A percentile compares a stretch with the other conserved stretches of the same genome.
Evolutionary conservation across 345 rosid genomes (phyloP).

Genomic region (Sisymbrium irio): DNA sequence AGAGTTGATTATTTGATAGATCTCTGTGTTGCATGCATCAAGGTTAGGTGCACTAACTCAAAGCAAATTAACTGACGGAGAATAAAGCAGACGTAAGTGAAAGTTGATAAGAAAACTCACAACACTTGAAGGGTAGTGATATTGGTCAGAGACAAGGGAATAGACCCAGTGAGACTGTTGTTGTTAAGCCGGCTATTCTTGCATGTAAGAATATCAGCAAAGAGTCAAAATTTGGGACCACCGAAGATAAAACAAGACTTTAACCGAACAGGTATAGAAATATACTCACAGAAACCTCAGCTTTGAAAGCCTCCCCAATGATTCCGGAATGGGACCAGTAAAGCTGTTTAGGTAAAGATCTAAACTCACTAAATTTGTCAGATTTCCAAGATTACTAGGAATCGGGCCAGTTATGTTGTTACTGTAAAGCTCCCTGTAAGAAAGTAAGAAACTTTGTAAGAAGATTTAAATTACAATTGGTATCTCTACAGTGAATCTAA

Average conservation of each 20-base stretch:
- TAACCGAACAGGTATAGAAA: conserved; percentile 10
- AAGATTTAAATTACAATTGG: background rate
- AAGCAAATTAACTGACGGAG: background rate
- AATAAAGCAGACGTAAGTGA: background rate
- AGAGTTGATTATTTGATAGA: conserved; percentile 86
- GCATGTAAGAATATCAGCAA: conserved; percentile 31
- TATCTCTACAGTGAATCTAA: background rate
- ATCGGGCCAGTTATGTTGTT: conserved; percentile 86
- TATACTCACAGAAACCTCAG: conserved; percentile 88
- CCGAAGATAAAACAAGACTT: conserved; percentile 9
- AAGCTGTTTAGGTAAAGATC: conserved; percentile 96
- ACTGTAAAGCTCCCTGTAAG: conserved; percentile 91
- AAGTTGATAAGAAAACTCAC: conserved; percentile 51
- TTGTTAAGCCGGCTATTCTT: conserved; percentile 95
- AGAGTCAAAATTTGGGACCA: conserved; percentile 16
- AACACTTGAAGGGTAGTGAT: conserved; percentile 87
- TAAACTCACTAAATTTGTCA: conserved; percentile 95
- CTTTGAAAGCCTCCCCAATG: conserved; percentile 84
- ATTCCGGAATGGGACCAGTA: conserved; percentile 82
- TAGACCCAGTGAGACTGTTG: conserved; percentile 78
- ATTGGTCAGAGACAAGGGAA: conserved; percentile 89
- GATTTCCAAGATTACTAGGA: conserved; percentile 92
- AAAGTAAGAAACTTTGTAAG: background rate
- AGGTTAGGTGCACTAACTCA: background rate
- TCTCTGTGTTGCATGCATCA: conserved; percentile 55